Evolutionary conservation across 1,284 basidiomycete genomes (phyloP).

Genomic region (Melampsora larici-populina): DNA sequence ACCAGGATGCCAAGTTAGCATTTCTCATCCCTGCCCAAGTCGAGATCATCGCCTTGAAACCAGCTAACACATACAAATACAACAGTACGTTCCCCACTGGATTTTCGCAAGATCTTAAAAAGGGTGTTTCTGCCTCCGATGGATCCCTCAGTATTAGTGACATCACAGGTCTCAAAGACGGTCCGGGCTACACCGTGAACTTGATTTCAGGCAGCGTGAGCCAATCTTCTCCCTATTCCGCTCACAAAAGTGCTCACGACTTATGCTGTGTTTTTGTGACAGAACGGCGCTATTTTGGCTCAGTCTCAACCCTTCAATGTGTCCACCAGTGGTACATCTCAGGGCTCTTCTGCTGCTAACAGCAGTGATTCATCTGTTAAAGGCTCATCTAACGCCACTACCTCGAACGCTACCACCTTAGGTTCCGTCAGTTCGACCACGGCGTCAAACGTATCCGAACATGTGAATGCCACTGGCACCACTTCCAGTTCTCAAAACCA

Average conservation of each 20-base stretch:
- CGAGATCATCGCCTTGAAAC: too few species aligned
- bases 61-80: not conserved
- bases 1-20: not conserved
- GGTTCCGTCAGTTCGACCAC: too few species aligned
- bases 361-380: too few species aligned
- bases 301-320: conserved; percentile 8
- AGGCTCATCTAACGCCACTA: too few species aligned
- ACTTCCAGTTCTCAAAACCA: too few species aligned
- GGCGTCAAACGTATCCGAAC: too few species aligned
- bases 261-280: not conserved
- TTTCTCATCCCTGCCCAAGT: not conserved
- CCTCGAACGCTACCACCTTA: too few species aligned
- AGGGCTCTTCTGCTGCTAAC: too few species aligned
- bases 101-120: not conserved
- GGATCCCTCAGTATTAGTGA: not conserved
- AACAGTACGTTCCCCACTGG: not conserved
- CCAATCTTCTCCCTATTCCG: not conserved
- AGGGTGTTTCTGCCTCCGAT: not conserved
- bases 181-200: not conserved
- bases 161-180: not conserved
- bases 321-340: too few species aligned
- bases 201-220: not conserved
- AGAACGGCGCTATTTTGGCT: not conserved
- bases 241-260: not conserved
- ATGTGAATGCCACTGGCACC: too few species aligned